These are phyloP conservation scores for Penicillium digitatum DNA, from an alignment of 2,329 filamentous ascomycete species.

Conservation along the genomic window DNA sequence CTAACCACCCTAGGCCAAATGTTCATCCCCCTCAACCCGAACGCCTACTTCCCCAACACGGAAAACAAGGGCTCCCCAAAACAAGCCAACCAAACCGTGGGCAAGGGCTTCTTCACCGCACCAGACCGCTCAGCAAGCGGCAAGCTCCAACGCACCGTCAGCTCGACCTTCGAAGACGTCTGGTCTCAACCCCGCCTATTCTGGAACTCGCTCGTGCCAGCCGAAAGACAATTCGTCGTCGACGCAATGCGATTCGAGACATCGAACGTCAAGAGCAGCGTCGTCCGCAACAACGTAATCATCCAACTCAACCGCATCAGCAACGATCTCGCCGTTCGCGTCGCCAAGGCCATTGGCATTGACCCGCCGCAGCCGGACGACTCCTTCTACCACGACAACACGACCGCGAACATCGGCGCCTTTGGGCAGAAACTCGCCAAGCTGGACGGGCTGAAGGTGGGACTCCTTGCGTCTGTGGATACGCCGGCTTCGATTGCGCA, in stretches of 20 bases:
- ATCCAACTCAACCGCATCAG: slow-evolving; percentile 65
- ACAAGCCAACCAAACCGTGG: slow-evolving; percentile 61
- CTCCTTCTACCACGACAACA: slow-evolving; percentile 67
- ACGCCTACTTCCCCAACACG: slow-evolving; percentile 64
- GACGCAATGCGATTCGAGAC: slow-evolving; percentile 71
- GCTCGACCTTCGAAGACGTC: slow-evolving; percentile 65
- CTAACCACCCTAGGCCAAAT: slow-evolving; percentile 48
- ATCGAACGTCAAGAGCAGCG: slow-evolving; percentile 53
- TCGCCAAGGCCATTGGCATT: slow-evolving; percentile 60
- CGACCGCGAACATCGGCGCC: slow-evolving; percentile 57
- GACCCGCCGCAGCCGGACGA: slow-evolving; percentile 56
- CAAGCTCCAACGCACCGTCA: slow-evolving; percentile 54
- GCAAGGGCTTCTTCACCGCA: slow-evolving; percentile 67
- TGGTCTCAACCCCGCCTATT: slow-evolving; percentile 71
- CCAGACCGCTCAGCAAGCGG: slow-evolving; percentile 55
- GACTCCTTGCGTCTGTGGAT: slow-evolving; percentile 53
- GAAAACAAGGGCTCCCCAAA: slow-evolving; percentile 60
- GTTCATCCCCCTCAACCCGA: slow-evolving; percentile 64
- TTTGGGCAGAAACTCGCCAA: slow-evolving; percentile 57
- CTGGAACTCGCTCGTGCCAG: slow-evolving; percentile 64
- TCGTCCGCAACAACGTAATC: slow-evolving; percentile 63
- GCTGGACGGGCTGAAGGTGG: slow-evolving; percentile 61
- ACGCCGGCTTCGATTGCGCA: slow-evolving; percentile 46
- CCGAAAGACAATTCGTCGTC: slow-evolving; percentile 67
- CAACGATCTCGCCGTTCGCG: slow-evolving; percentile 63